Base-by-base conservation (phyloP, 2,329 filamentous ascomycete species). In the Incumbomyces lentus region DNA sequence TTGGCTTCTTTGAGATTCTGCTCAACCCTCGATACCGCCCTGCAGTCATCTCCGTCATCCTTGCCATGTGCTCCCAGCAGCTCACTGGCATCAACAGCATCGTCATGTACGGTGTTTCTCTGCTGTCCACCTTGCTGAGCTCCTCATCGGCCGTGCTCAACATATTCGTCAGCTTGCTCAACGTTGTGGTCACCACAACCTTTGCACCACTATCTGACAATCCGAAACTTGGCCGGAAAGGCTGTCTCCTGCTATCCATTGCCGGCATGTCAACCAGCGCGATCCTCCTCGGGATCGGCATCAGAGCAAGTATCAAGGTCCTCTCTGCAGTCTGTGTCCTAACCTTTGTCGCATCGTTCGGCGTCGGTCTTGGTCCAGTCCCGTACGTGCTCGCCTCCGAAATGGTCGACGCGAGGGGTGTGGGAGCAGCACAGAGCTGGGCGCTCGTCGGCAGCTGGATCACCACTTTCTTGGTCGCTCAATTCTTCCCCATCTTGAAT, bases 71-170 rank as follows among this genome's bases (percentile, higher is more conserved):
- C 48, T 82, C 85, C 0, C 90, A 96, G 62, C 90, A 96, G 64
- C 73, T 95, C 32, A 90, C 85, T 49, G 90, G 87, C 39, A 90
- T 96, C 68, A 96, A 98, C 74, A 90, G 84, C 48, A 90, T 96
- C 60, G 84, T 96, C 66, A 95, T 98, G 31, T 98, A 98, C 66
- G 94, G 89, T 2, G 92, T 96, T 5, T 88, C 86, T 1, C 79
- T 98, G 1, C 76, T 98, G 12, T 79, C 84, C 29, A 80, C 81
- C 52, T 75, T 96, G 1, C 76, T 98, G 0, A 84, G 86, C 2
- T 78, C 87, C 39, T 87, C 81, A 51, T 90, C 89, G 0, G 83
- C 84, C 0, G 68, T 93, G 1, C 74, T 98, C 44, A 94, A 90
- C 46, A 90, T 96, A 50, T 68, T 85, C 46, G 88, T 96, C 49